phyloP scores from a whole-genome alignment of 108 stramenopile species.

The Epipyxis sp. region DNA sequence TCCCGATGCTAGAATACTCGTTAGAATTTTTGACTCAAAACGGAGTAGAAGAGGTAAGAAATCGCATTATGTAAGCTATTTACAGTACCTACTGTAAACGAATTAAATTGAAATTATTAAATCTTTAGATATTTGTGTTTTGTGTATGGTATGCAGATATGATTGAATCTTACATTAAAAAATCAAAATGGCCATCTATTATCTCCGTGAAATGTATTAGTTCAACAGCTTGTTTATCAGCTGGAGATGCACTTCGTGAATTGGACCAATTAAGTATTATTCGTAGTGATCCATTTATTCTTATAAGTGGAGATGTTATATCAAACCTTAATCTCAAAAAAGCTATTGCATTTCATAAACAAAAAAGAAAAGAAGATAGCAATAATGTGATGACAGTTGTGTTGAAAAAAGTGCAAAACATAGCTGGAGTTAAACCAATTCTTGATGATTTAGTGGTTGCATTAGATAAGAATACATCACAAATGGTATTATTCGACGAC shows the following conservation, averaged over 20 bases:
- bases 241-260: constrained; percentile 91
- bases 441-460: constrained; percentile 75
- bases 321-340: constrained; percentile 75
- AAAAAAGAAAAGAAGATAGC: constrained; percentile 67
- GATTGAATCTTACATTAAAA: constrained; percentile 40
- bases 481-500: constrained; percentile 63
- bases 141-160: constrained; percentile 51
- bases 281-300: constrained; percentile 87
- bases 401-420: constrained; percentile 60
- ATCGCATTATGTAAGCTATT: constrained; percentile 35
- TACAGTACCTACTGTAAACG: constrained; percentile 38
- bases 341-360: constrained; percentile 60
- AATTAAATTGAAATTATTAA: not conserved
- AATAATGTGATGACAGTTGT: constrained; percentile 79
- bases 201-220: constrained; percentile 41
- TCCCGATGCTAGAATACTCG: constrained; percentile 82
- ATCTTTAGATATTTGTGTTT: constrained; percentile 60
- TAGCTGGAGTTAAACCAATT: constrained; percentile 32
- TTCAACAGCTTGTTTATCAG: constrained; percentile 51
- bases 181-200: constrained; percentile 29
- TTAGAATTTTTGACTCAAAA: constrained; percentile 83
- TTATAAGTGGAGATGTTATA: constrained; percentile 88
- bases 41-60: constrained; percentile 69
- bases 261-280: constrained; percentile 85
- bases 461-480: constrained; percentile 58